Percentiles rank a stretch among this genome's conserved stretches.
Evolutionary conservation across 2,329 filamentous ascomycete genomes (phyloP).

Genomic region (Scedosporium aurantiacum): DNA sequence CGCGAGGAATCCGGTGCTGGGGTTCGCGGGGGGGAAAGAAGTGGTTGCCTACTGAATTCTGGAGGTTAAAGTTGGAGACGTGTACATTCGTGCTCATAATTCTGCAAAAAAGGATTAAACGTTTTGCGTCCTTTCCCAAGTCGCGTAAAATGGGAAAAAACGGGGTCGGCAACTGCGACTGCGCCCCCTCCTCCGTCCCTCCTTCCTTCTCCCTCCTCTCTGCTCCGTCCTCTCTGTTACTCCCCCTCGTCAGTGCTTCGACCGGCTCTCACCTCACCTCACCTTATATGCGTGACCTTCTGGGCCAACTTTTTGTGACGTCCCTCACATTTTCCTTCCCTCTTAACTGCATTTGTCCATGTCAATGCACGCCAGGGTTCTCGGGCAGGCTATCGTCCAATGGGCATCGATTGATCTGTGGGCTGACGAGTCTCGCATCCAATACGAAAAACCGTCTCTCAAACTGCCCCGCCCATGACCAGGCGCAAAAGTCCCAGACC

Average conservation of each 20-base stretch:
- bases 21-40: not conserved
- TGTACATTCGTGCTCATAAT: not conserved
- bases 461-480: not conserved
- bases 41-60: not conserved
- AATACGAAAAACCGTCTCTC: not conserved
- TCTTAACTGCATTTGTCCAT: conserved; percentile 1
- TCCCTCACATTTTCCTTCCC: not conserved
- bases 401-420: not conserved
- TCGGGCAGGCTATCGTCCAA: not conserved
- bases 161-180: too few species aligned
- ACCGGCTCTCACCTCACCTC: not conserved
- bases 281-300: not conserved
- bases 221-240: not conserved
- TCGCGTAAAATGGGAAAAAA: too few species aligned
- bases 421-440: conserved; percentile 4
- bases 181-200: not conserved
- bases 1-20: not conserved
- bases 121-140: too few species aligned
- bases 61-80: not conserved
- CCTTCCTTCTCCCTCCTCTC: not conserved
- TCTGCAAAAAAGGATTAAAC: too few species aligned
- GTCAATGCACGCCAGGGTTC: not conserved
- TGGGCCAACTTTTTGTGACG: not conserved
- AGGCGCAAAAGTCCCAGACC: not conserved
- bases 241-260: not conserved